Base-by-base conservation (phyloP, 768 basidiomycete genomes). In the Scleroderma bovista region DNA sequence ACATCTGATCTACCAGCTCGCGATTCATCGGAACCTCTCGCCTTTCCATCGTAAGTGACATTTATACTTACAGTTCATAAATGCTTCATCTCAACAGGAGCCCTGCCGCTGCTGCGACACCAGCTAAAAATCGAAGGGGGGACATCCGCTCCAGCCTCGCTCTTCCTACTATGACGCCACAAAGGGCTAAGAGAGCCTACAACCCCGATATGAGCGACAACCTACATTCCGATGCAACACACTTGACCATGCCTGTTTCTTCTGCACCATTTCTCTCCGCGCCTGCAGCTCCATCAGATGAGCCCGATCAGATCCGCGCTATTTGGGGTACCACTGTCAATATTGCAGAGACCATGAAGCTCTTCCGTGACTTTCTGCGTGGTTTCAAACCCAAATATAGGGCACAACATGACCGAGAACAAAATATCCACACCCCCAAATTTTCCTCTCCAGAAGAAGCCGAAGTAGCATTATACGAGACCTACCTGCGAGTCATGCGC, bases 301-400 rank as follows among this genome's bases (percentile, higher is more conserved):
- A 86, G 48, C 86, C 85, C 0, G 88, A 89, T 50, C 89, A 89
- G 57, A 87, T 92, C 45, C 79, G 89, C 48, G 93, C 92, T 20
- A 91, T 99, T 53, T 99, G 96, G 95, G 96, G 96, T 26, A 99
- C 96, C 0, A 94, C 91, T 2, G 93, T 99, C 59, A 88, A 90
- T 56, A 76, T 99, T 23, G 78, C 83, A 3, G 88, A 95, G 65
- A 87, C 89, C 12, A 96, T 97, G 89, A 86, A 84, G 59, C 69
- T 86, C 17, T 98, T 97, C 72, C 80, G 83, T 46, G 84, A 88
- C 33, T 97, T 97, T 66, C 70, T 99, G 49, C 83, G 80, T 43
- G 88, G 91, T 0, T 99, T 97, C 78, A 97, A 96, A 63, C 81
- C 82, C 41, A 96, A 94, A 65, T 94, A 95, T 56, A 83, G 93